Percentiles rank a stretch among this genome's conserved stretches.
Evolutionary conservation across 2,329 filamentous ascomycete genomes (phyloP).

Genomic region (Cordyceps javanica): DNA sequence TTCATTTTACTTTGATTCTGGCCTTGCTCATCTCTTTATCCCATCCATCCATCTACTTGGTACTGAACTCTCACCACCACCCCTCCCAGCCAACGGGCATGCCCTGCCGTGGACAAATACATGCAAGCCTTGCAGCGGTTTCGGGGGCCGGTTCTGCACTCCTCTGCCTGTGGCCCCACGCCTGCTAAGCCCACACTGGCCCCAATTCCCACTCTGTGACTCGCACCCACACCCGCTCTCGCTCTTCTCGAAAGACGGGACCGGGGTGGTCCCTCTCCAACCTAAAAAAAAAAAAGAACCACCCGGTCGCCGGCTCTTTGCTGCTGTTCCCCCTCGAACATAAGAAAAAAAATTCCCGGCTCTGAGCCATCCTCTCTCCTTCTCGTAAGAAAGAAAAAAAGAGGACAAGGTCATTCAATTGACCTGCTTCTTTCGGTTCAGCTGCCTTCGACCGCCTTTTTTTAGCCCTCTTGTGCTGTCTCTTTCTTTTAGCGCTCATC

Average conservation of each 20-base stretch:
- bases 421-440: not conserved
- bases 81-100: too few relatives aligned
- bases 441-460: not conserved
- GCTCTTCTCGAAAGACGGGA: too few relatives aligned
- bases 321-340: not conserved
- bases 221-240: not conserved
- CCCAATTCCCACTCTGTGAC: not conserved
- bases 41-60: too few relatives aligned
- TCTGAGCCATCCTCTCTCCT: not conserved
- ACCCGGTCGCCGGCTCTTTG: too few relatives aligned
- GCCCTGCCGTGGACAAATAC: too few relatives aligned
- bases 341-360: not conserved
- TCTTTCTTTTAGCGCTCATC: not conserved
- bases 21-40: too few relatives aligned
- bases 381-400: too few relatives aligned
- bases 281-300: not conserved
- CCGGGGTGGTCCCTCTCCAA: too few relatives aligned
- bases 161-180: constrained; percentile 17
- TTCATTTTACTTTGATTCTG: too few relatives aligned
- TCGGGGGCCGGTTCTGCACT: constrained; percentile 16
- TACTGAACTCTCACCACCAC: too few relatives aligned
- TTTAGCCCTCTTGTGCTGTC: not conserved
- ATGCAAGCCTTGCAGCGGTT: constrained; percentile 10
- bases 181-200: not conserved
- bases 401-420: not conserved